phyloP scores from a whole-genome alignment of 768 basidiomycete genomes.

The Boletales sp. region DNA sequence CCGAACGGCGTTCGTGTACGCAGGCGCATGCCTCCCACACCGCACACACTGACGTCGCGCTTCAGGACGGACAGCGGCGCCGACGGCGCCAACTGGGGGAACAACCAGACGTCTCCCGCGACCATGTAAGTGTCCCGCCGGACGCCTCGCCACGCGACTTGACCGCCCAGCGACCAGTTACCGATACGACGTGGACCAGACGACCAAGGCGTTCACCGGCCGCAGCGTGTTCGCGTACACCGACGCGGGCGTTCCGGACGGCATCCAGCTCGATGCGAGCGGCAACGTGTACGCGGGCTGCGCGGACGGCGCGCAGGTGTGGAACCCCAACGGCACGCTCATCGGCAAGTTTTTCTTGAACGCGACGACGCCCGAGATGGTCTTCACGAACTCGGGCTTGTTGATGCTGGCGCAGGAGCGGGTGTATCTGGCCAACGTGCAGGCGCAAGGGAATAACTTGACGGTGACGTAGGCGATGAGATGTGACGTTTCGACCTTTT shows the following conservation, averaged over 20 bases:
- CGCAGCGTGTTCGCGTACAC: constrained; percentile 64
- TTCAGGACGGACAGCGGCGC: constrained; percentile 30
- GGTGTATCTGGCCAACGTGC: constrained; percentile 38
- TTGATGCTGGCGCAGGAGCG: constrained; percentile 38
- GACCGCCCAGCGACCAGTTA: constrained; percentile 41
- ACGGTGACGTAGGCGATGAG: too few species aligned
- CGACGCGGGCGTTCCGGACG: constrained; percentile 66
- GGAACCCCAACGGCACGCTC: constrained; percentile 51
- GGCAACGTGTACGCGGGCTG: constrained; percentile 68
- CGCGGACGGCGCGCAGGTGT: constrained; percentile 67
- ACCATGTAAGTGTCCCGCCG: constrained; percentile 51
- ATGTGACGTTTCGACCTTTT: too few species aligned
- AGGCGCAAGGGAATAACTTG: constrained; percentile 27
- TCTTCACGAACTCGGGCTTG: constrained; percentile 39
- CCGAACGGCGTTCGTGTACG: constrained; percentile 59
- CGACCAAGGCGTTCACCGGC: constrained; percentile 50
- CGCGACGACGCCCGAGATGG: constrained; percentile 33
- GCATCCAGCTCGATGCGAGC: constrained; percentile 56
- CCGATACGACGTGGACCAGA: constrained; percentile 61
- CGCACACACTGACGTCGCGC: constrained; percentile 9
- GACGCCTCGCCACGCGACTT: background rate
- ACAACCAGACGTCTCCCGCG: constrained; percentile 56
- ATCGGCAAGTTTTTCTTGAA: constrained; percentile 63
- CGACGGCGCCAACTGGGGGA: constrained; percentile 42
- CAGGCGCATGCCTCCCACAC: constrained; percentile 1